phyloP scores from a whole-genome alignment of 306 rosid species.

The Trifolium fragiferum region DNA sequence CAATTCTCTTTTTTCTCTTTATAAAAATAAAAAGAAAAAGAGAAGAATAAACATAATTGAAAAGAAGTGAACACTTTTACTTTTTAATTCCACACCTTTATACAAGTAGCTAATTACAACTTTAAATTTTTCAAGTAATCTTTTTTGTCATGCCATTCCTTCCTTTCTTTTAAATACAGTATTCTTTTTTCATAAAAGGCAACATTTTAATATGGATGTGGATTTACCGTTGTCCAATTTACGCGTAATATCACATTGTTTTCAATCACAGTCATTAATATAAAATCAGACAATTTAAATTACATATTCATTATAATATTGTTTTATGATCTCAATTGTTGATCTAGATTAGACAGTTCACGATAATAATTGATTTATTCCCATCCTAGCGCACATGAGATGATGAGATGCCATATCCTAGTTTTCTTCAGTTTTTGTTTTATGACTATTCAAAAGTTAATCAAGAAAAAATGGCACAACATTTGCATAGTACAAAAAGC shows the following conservation, averaged over 20 bases:
- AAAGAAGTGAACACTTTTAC: not conserved
- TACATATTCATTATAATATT: no score
- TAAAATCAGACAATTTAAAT: no score
- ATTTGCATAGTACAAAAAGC: not conserved
- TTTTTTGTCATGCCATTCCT: not conserved
- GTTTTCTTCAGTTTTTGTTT: not conserved
- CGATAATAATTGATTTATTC: no score
- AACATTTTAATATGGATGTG: no score
- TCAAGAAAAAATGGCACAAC: not conserved
- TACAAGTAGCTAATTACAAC: not conserved
- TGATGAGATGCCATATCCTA: not conserved
- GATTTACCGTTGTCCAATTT: no score
- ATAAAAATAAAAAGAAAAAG: not conserved
- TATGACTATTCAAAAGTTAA: no score
- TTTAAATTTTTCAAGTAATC: not conserved
- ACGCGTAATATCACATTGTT: no score
- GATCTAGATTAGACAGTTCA: no score
- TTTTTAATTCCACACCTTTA: not conserved
- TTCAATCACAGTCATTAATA: no score
- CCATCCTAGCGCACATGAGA: not conserved
- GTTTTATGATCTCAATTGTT: no score
- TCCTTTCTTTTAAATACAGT: not conserved
- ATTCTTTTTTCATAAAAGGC: not conserved
- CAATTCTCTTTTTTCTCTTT: not conserved
- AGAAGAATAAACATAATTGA: not conserved